Base-by-base conservation (phyloP, 768 basidiomycete genomes). In the Clitopilus passeckerianus region DNA sequence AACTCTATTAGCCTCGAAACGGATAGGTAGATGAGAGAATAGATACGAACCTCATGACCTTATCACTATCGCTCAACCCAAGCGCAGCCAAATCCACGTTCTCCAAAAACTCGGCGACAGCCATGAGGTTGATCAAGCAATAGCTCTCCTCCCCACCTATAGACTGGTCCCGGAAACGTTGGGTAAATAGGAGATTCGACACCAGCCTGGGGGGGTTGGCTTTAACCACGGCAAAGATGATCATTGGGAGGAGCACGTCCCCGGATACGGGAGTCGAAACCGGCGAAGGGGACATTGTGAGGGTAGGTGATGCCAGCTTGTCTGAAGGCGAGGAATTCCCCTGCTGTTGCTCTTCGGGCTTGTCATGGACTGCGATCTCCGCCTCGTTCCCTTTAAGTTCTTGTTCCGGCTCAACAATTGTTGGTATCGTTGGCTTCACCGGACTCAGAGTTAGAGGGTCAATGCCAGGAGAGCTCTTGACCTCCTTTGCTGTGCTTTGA, bases 141-240 rank as follows among this genome's bases (percentile, higher is more conserved):
- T 95, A 99, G 53, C 86, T 87, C 66, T 93, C 91, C 67, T 98
- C 94, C 1, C 95, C 95, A 0, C 86, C 85, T 2, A 82, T 68
- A 1, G 75, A 68, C 58, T 83, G 80, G 58, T 84, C 81, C 41
- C 84, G 67, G 65, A 86, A 87, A 27, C 86, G 75, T 64, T 87
- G 79, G 34, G 86, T 80, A 75, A 81, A 81, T 60, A 88, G 73
- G 61, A 95, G 68, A 74, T 87, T 80, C 65, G 91, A 78, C 63
- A 95, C 77, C 0, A 98, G 81, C 59, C 86, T 87, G 0, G 86
- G 78, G 0, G 97, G 96, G 68, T 98, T 98, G 12, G 91, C 80
- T 71, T 93, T 93, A 66, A 98, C 95, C 43, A 97, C 93, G 1
- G 94, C 86, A 68, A 90, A 97, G 53, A 98, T 99, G 70, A 98